Percentiles rank a stretch among this genome's conserved stretches.
Evolutionary conservation across 768 basidiomycete species (phyloP).

Genomic region (Fistulinella prunicolor): DNA sequence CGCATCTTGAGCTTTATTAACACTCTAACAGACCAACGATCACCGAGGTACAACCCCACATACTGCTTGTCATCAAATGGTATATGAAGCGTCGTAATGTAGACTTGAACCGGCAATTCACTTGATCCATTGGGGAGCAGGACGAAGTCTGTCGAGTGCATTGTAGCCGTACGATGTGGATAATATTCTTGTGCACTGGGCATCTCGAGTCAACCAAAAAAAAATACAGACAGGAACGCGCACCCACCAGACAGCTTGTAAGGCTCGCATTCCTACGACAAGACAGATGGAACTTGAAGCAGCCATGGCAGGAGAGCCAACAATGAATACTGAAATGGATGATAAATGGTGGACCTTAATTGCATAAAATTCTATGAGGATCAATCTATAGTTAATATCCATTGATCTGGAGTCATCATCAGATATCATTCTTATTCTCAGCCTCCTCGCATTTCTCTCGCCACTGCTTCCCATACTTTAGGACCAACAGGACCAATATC

Average conservation of each 20-base stretch:
- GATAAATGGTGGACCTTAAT: too few relatives aligned
- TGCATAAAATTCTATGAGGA: too few relatives aligned
- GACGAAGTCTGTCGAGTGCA: slow-evolving; percentile 76
- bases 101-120: slow-evolving; percentile 23
- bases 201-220: not conserved
- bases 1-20: slow-evolving; percentile 39
- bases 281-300: slow-evolving; percentile 52
- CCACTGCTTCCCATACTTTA: slow-evolving; percentile 60
- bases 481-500: slow-evolving; percentile 53
- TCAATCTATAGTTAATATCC: too few relatives aligned
- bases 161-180: slow-evolving; percentile 60
- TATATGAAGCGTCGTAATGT: not conserved
- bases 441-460: slow-evolving; percentile 46
- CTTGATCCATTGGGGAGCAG: slow-evolving; percentile 74
- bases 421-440: slow-evolving; percentile 33
- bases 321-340: slow-evolving; percentile 50
- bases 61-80: slow-evolving; percentile 34
- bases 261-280: slow-evolving; percentile 63
- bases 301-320: slow-evolving; percentile 59
- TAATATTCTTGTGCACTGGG: slow-evolving; percentile 59
- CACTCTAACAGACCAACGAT: slow-evolving; percentile 52
- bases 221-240: too few relatives aligned
- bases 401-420: too few relatives aligned
- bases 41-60: slow-evolving; percentile 55
- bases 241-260: slow-evolving; percentile 63